A percentile compares a stretch with the other conserved stretches of the same genome.
Evolutionary conservation across 768 basidiomycete species (phyloP).

Genomic region (Ramaria rubella): DNA sequence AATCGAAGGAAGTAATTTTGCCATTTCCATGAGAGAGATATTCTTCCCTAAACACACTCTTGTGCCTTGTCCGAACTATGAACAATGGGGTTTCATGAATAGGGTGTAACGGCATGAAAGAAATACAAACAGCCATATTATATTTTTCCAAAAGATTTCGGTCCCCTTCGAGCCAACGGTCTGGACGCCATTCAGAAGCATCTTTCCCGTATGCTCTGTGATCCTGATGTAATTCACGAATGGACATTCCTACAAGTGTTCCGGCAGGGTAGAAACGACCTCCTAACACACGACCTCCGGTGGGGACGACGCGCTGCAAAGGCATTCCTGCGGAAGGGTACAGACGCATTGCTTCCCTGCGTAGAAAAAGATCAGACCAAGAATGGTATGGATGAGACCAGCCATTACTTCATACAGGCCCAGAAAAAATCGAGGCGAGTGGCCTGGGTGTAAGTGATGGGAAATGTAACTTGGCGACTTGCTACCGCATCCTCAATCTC

Average conservation of each 20-base stretch:
- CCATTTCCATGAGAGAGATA: conserved; percentile 8
- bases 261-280: conserved; percentile 26
- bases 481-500: conserved; percentile 5
- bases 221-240: conserved; percentile 28
- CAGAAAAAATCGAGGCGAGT: not conserved
- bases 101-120: not conserved
- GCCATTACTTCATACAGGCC: conserved; percentile 6
- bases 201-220: conserved; percentile 26
- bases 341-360: conserved; percentile 27
- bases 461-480: not conserved
- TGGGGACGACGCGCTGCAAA: conserved; percentile 28
- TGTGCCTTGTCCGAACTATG: conserved; percentile 8
- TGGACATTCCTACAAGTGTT: conserved; percentile 31
- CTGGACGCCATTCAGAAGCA: conserved; percentile 27
- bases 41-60: conserved; percentile 9
- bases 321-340: conserved; percentile 33
- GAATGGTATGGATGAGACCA: not conserved
- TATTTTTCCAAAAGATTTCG: conserved; percentile 1
- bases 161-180: conserved; percentile 29
- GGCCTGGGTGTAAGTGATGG: not conserved
- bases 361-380: conserved; percentile 23
- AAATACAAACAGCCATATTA: not conserved
- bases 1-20: conserved; percentile 4
- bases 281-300: conserved; percentile 20
- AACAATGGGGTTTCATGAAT: not conserved